Evolutionary conservation across 2,329 filamentous ascomycete genomes (phyloP), one percentile per base, ranked within the genome.

Genomic region (Penicillium palitans): DNA sequence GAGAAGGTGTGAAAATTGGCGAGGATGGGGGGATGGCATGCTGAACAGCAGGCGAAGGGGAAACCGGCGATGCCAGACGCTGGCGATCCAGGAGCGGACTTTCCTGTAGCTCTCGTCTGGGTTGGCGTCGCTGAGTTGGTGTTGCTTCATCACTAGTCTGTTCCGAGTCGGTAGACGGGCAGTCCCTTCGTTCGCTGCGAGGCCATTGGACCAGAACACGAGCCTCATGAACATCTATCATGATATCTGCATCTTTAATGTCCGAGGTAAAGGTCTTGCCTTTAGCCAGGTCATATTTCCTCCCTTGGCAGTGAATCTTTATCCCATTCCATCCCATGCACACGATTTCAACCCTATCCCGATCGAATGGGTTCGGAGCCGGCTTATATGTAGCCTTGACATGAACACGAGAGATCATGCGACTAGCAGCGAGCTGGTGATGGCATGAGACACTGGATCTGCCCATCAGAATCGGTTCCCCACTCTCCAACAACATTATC

Each of bases 261-360:
- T 96, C 91, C 58, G 92, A 96, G 47, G 88, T 89, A 76, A 97
- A 98, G 50, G 86, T 90, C 72, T 96, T 92, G 19, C 90, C 91
- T 79, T 96, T 97, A 63, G 81, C 83, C 69, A 99, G 78, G 65
- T 96, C 91, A 81, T 90, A 93, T 3, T 91, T 89, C 65, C 88
- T 87, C 57, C 91, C 91, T 76, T 93, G 89, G 79, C 91, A 97
- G 78, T 96, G 92, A 66, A 99, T 79, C 79, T 91, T 96, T 65
- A 95, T 82, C 17, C 95, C 95, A 74, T 99, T 99, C 93, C 93
- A 98, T 24, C 95, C 95, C 70, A 90, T 85, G 80, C 95, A 99
- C 69, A 91, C 83, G 68, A 99, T 89, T 75, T 96, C 90, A 47
- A 99, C 85, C 74, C 87, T 88, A 73, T 90, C 90, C 61, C 86